Evolutionary conservation across 2,329 filamentous ascomycete species (phyloP), one percentile per base, ranked within the genome.

Genomic region (Fusarium palustre): DNA sequence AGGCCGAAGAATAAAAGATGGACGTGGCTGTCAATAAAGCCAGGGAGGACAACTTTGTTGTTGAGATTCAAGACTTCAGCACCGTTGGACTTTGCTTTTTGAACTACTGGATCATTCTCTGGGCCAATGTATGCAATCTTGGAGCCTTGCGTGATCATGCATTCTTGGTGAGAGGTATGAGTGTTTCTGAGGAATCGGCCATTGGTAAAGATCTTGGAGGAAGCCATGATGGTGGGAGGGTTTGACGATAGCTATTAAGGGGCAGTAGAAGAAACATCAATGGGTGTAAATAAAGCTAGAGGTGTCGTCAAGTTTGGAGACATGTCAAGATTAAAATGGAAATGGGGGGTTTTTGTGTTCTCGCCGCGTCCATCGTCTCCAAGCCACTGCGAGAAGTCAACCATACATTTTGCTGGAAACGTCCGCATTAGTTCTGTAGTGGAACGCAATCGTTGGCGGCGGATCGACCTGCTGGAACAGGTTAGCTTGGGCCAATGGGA

Each of bases 11-110:
- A 78, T 1, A 86, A 74, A 6, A 87, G 79, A 67, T 87, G 85
- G 68, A 85, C 83, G 47, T 87, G 85, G 2, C 82, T 83, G 64
- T 87, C 85, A 36, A 86, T 81, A 64, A 86, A 86, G 3, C 83
- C 81, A 0, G 85, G 84, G 0, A 86, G 74, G 6, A 86, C 75
- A 2, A 76, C 74, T 31, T 72, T 72, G 6, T 77, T 75, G 1
- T 60, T 22, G 9, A 76, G 47, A 38, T 76, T 62, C 81, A 81
- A 73, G 6, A 66, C 2, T 3, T 71, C 6, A 7, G 55, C 71
- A 4, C 59, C 62, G 0, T 45, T 20, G 1, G 42, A 33, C 1
- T 67, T 72, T 7, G 60, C 60, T 11, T 24, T 13, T 25, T 38
- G n/a, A 0, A 72, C 60, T 15, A 3, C 3, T 4, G 61, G 25